Conservation (phyloP, 2,329 filamentous ascomycete genomes). For the Coniochaeta sp. region DNA sequence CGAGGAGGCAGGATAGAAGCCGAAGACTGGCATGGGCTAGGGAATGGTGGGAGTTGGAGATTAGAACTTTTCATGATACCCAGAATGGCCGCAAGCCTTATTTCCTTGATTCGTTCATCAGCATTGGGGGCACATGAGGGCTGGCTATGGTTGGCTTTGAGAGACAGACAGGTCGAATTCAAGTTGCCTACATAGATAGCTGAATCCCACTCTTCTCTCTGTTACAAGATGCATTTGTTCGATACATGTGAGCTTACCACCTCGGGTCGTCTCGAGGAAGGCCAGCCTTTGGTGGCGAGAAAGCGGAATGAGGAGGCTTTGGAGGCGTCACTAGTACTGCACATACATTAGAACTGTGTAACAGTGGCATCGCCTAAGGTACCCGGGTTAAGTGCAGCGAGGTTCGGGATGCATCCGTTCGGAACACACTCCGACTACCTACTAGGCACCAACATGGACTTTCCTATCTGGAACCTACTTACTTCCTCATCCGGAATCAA, state of each 20-base stretch:
- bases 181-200: neutral
- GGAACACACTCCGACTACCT: neutral
- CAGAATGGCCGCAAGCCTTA: neutral
- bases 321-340: too few species aligned
- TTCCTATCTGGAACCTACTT: neutral
- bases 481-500: neutral
- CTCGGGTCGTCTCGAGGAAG: too few species aligned
- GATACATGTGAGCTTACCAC: too few species aligned
- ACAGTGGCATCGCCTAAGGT: too few species aligned
- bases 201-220: neutral
- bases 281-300: too few species aligned
- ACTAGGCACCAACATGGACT: neutral
- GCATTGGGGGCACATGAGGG: neutral
- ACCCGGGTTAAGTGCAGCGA: too few species aligned
- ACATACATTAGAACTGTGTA: too few species aligned
- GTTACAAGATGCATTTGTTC: too few species aligned
- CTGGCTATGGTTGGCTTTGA: neutral
- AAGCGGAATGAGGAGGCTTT: too few species aligned
- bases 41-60: neutral
- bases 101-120: neutral
- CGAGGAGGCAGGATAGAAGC: neutral
- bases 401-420: too few species aligned
- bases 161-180: neutral
- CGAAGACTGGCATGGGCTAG: neutral
- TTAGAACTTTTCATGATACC: neutral